Conservation (phyloP, 495 filamentous ascomycete genomes). For the Talaromyces wortmannii region DNA sequence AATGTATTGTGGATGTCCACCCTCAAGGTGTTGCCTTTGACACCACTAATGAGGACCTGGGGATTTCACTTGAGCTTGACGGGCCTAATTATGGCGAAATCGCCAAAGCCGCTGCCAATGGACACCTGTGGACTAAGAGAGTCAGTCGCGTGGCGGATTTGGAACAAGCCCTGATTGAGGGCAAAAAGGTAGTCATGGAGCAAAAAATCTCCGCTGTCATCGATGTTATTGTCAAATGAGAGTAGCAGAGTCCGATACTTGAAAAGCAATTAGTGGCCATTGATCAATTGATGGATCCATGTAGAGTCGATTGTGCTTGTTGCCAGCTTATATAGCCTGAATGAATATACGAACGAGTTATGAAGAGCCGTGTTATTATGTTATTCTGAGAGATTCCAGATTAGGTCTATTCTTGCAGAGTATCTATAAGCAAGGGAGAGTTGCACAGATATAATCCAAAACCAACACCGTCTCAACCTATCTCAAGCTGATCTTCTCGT, state of each 20-base stretch:
- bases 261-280: too few species aligned
- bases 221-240: slow-evolving; percentile 4
- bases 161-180: background rate
- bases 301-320: background rate
- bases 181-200: background rate
- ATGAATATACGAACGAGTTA: background rate
- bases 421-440: too few species aligned
- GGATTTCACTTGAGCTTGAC: slow-evolving; percentile 13
- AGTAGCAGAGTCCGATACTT: background rate
- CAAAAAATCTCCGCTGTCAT: slow-evolving; percentile 4
- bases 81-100: slow-evolving; percentile 14
- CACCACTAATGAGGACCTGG: slow-evolving; percentile 10
- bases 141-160: slow-evolving; percentile 2
- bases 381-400: too few species aligned
- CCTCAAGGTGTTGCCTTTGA: slow-evolving; percentile 7
- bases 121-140: slow-evolving; percentile 12
- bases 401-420: too few species aligned
- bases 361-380: background rate
- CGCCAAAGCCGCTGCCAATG: slow-evolving; percentile 14
- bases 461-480: background rate
- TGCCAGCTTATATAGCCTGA: background rate
- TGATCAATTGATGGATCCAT: too few species aligned
- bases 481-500: background rate
- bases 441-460: too few species aligned
- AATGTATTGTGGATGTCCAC: slow-evolving; percentile 12